Base-by-base conservation (phyloP, 495 filamentous ascomycete species). In the Podospora australis region DNA sequence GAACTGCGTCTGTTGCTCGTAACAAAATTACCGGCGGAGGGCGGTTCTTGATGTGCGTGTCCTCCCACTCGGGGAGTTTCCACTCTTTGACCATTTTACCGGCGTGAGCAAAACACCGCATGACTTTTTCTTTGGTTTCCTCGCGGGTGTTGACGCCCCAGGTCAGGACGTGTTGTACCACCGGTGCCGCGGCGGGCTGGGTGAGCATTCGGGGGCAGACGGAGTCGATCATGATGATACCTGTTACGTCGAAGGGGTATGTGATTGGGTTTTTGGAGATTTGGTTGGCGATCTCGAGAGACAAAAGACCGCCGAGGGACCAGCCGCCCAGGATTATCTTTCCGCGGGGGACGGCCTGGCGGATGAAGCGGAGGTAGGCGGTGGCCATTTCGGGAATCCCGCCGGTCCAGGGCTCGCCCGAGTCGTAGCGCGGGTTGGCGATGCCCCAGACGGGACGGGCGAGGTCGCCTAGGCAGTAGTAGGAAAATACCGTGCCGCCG, bases 191-290 rank as follows among this genome's bases (percentile, higher is more conserved):
- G 21, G 60, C 34, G 0, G 45, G 52, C 13, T 64, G 59, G 39
- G 55, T 32, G 3, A 59, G 49, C 10, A 65, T 50, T 10, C 52
- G 40, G 4, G 70, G 65, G 39, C 58, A 71, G 10, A 72, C 48
- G 25, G 56, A 65, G 44, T 75, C 72, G n/a, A 75, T 57, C 57
- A 73, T 66, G 41, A 75, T 36, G 23, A 75, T 66, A 4, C 72
- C 72, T 0, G 69, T 1, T 2, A 75, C 46, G 0, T 46, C 52
- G 11, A 71, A 36, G 1, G 24, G 35, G 20, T 38, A 9, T 22
- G 4, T 2, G 7, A 21, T 17, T 14, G 19, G n/a, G 39, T 57
- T 53, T 3, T 58, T 35, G 0, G 59, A 65, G 13, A 73, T 45
- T 44, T 64, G 57, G 2, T 57, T 55, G 10, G 71, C 64, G 9